Base-by-base conservation (phyloP, 441 rosid species). In the Croton laevigatus region DNA sequence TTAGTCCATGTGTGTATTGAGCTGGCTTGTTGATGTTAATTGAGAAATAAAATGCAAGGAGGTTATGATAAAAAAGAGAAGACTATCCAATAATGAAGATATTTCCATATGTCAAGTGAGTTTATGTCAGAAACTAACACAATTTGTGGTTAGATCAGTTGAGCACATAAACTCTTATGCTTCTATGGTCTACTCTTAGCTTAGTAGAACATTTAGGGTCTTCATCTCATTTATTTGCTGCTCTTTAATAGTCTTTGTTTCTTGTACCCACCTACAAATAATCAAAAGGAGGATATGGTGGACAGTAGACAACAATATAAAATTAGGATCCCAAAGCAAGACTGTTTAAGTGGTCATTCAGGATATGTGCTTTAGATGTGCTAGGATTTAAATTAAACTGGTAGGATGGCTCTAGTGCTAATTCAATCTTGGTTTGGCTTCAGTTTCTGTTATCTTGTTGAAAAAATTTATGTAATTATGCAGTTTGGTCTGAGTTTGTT, bases 201-300 rank as follows among this genome's bases (percentile, higher is more conserved):
- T 44, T 7, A 20, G 8, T 53, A 54, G 51, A 67, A 40, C 5
- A 13, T 66, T 64, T 17, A 0, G 20, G 19, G 51, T 62, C 51
- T 52, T 66, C 11, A 3, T 49, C 10, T 36, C 51, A 66, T 51
- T 65, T 65, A 17, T 65, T 65, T 48, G 22, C 55, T 65, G 68
- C 13, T 65, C 9, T 16, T 11, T 22, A 14, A 3, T 44, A 46
- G 6, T 22, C 12, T 16, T 32, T 38, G 53, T 17, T 32, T 49
- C 12, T 14, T 27, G 19, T 8, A 22, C 16, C 17, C 59, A 11
- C 17, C 42, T 13, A 51, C 14, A 34, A 66, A 22, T 3, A 52
- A n/a, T 13, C 42, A n/a, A 32, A 49, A 34, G 17, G 37, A 48
- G 23, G 19, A 40, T 20, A 14, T 45, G 12, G n/a, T 13, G 14